Evolutionary conservation across 371 early-diverging fungal genomes (phyloP), one percentile per base, ranked within the genome.

Genomic region (Rhizopus arrhizus): DNA sequence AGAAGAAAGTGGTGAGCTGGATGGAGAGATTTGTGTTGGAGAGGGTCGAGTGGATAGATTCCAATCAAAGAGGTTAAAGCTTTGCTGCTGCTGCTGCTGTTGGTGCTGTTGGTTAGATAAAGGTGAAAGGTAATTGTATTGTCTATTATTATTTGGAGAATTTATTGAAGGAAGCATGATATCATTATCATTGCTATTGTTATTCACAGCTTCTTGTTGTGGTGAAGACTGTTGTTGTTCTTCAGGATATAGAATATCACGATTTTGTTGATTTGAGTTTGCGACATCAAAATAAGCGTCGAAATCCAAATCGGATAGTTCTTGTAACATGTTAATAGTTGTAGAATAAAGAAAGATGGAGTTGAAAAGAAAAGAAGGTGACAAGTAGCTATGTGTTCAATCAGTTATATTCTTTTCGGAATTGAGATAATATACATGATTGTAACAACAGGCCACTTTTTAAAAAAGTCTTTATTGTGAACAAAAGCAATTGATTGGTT

Each of bases 391-490:
- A 36, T 48, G 38, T n/a, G 47, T 48, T 6, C 22, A 36, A 47
- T 13, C 6, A 41, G 28, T 3, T 9, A 41, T 31, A 49, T 34
- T 12, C 36, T 47, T 36, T 33, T 48, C 33, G 41, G 32, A 49
- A 51, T 56, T 22, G 22, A 22, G 22, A 42, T 56, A 62, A 52
- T 51, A 45, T 45, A 48, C n/a, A n/a, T n/a, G 8, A n/a, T 15
- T 43, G 43, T 48, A 48, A 53, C 59, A 65, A 65, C 66, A 65
- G 66, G 66, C 66, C 66, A 65, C 66, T 65, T 65, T 65, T 65
- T 57, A 22, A 12, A 22, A 22, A 22, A 22, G 11, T 35, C 16
- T 48, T 58, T 10, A 35, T 31, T 33, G 32, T 32, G 48, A 38
- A 45, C 8, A 40, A 33, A 5, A 12, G 3, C 4, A 32, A 43